Percentiles rank a stretch among this genome's conserved stretches.
These are phyloP conservation scores for Phialophora verrucosa DNA, from an alignment of 2,329 filamentous ascomycete species.

Conservation along the genomic window DNA sequence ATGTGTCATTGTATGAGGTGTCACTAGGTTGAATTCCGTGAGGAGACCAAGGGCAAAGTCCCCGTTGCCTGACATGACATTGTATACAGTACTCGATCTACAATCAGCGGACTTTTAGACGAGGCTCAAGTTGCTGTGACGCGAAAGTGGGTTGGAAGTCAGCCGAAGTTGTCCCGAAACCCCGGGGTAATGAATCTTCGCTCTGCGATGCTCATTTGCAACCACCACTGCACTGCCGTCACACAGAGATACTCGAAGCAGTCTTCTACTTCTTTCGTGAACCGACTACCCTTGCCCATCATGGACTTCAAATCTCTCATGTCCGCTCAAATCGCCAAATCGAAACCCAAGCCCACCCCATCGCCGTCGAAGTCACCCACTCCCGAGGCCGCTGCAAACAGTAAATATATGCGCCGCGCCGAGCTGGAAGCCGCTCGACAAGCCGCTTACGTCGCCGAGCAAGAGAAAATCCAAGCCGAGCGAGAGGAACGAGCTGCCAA, in stretches of 20 bases:
- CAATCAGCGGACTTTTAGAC: not conserved
- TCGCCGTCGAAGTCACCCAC: conserved; percentile 42
- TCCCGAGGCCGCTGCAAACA: conserved; percentile 49
- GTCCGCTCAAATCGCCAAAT: conserved; percentile 88
- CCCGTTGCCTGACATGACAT: not conserved
- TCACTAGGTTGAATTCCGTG: not conserved
- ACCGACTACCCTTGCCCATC: not conserved
- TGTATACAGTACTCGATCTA: not conserved
- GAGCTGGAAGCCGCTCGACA: conserved; percentile 84
- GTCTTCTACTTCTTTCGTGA: not conserved
- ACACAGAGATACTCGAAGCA: not conserved
- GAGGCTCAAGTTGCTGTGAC: not conserved
- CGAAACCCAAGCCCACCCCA: conserved; percentile 58
- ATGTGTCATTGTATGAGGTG: too few relatives aligned
- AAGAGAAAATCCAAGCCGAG: conserved; percentile 73
- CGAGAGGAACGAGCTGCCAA: conserved; percentile 71
- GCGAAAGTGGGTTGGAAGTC: not conserved
- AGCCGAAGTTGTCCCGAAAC: not conserved
- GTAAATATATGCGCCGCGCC: conserved; percentile 81
- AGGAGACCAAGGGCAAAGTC: not conserved
- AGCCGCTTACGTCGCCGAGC: conserved; percentile 80
- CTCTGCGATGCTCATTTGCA: not conserved
- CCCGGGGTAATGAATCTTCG: not conserved
- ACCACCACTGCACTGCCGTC: not conserved
- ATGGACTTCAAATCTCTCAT: conserved; percentile 98